A percentile compares a stretch with the other conserved stretches of the same genome.
These are phyloP conservation scores for Aspergillus sp. DNA, from an alignment of 2,329 filamentous ascomycete species.

Conservation along the genomic window DNA sequence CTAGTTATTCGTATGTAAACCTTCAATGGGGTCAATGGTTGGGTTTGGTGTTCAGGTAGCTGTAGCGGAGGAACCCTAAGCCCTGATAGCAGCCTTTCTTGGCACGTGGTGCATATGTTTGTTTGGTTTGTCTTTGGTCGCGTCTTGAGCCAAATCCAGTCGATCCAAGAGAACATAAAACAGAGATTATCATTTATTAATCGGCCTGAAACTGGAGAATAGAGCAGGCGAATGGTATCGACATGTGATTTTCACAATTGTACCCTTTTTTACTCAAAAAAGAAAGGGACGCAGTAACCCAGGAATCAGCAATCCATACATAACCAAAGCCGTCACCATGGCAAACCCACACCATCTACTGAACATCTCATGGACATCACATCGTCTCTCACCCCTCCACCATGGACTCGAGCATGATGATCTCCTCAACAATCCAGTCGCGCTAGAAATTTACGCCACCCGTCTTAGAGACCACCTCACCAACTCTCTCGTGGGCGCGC, in stretches of 20 bases:
- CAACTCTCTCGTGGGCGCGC: slow-evolving; percentile 48
- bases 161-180: neutral
- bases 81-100: neutral
- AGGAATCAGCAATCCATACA: neutral
- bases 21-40: no score
- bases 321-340: slow-evolving; percentile 20
- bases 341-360: slow-evolving; percentile 44
- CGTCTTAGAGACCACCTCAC: slow-evolving; percentile 51
- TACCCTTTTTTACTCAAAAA: neutral
- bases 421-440: slow-evolving; percentile 34
- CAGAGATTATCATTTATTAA: neutral
- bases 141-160: neutral
- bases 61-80: slow-evolving; percentile 8
- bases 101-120: slow-evolving; percentile 11
- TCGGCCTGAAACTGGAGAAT: neutral
- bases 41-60: neutral
- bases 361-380: slow-evolving; percentile 55
- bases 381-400: slow-evolving; percentile 56
- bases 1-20: no score
- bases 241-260: slow-evolving; percentile 3
- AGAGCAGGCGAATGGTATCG: neutral
- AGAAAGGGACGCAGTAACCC: neutral
- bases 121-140: slow-evolving; percentile 11
- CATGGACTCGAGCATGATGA: slow-evolving; percentile 42
- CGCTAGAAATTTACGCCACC: slow-evolving; percentile 48